phyloP scores from a whole-genome alignment of 1,284 basidiomycete species.

The Ustilago shanxiensis region DNA sequence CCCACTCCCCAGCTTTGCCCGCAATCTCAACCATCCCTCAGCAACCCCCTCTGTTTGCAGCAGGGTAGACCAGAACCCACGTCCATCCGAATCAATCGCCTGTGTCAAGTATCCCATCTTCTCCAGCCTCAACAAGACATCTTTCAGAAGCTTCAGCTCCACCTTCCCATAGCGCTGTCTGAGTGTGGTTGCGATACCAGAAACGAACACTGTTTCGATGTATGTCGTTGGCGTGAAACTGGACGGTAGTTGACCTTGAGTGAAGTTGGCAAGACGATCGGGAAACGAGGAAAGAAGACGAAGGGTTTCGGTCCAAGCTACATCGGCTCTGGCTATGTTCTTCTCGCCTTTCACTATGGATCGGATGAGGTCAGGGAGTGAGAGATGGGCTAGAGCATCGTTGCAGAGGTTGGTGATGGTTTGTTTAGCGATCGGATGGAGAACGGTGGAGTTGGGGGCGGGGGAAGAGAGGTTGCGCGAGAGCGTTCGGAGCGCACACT shows the following conservation, averaged over 20 bases:
- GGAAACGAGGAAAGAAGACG: constrained; percentile 19
- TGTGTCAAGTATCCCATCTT: constrained; percentile 22
- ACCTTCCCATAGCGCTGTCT: neutral
- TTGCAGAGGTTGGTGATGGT: constrained; percentile 13
- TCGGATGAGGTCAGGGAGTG: constrained; percentile 3
- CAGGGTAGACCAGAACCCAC: constrained; percentile 23
- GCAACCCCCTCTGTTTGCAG: neutral
- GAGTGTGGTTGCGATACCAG: constrained; percentile 14
- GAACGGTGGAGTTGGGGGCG: neutral
- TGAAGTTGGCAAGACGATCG: constrained; percentile 41
- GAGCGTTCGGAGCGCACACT: constrained; percentile 20
- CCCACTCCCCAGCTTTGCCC: neutral
- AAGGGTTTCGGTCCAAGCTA: constrained; percentile 34
- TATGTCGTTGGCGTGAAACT: neutral
- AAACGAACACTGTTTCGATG: constrained; percentile 19
- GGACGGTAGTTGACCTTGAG: constrained; percentile 4
- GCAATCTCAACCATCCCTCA: constrained; percentile 6
- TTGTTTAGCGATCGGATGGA: constrained; percentile 10
- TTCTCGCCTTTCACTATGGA: neutral
- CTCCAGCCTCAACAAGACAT: constrained; percentile 24
- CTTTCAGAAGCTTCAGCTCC: constrained; percentile 1
- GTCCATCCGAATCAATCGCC: constrained; percentile 8
- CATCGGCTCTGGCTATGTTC: constrained; percentile 24
- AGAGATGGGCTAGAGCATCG: neutral
- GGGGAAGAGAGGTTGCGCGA: constrained; percentile 12